Percentiles rank a stretch among this genome's conserved stretches.
Conservation (phyloP, 495 filamentous ascomycete species). For the Penicillium alfredii region DNA sequence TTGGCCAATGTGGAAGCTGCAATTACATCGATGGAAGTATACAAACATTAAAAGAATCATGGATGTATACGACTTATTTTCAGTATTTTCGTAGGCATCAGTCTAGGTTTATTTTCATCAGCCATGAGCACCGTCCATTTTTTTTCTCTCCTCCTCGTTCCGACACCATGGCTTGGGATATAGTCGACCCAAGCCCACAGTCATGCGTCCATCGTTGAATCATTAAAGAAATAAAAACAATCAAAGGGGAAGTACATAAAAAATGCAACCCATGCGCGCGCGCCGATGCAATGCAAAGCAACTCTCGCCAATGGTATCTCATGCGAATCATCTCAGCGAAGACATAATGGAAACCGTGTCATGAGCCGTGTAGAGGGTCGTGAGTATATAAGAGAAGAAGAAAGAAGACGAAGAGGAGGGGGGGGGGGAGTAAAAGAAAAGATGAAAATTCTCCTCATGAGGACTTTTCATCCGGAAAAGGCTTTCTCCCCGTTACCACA, state of each 20-base stretch:
- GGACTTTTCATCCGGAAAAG: conserved; percentile 20
- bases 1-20: conserved; percentile 1
- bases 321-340: conserved; percentile 26
- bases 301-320: conserved; percentile 26
- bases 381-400: conserved; percentile 5
- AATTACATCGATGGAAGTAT: conserved; percentile 2
- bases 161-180: no score
- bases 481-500: conserved; percentile 53
- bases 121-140: not conserved
- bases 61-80: no score
- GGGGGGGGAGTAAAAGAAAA: no score
- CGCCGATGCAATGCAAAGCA: conserved; percentile 23
- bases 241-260: conserved; percentile 7
- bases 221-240: not conserved
- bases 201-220: no score
- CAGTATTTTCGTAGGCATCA: not conserved
- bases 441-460: no score
- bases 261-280: conserved; percentile 10
- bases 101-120: not conserved
- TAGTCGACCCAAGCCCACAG: no score
- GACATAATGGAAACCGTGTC: conserved; percentile 13
- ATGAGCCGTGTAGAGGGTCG: conserved; percentile 7
- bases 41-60: no score
- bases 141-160: no score
- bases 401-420: no score